Evolutionary conservation across 2,329 filamentous ascomycete species (phyloP).

Genomic region (Alternaria sp.): DNA sequence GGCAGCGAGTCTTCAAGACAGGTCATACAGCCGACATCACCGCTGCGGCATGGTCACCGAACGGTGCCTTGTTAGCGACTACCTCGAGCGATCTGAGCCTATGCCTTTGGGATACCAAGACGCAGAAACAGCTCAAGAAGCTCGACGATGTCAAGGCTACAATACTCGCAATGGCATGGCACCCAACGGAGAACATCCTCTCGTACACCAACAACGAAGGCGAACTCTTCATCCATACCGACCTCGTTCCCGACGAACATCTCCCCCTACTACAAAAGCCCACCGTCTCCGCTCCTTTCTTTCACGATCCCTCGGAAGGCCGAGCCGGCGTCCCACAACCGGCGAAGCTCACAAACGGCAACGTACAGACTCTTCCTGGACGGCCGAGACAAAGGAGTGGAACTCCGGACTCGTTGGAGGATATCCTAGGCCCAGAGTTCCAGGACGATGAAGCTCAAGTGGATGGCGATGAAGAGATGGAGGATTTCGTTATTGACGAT

Average conservation of each 20-base stretch:
- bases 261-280: constrained; percentile 57
- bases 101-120: constrained; percentile 86
- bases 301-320: constrained; percentile 78
- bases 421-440: constrained; percentile 70
- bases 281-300: constrained; percentile 81
- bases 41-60: constrained; percentile 89
- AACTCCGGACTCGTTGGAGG: constrained; percentile 80
- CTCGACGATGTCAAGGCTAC: constrained; percentile 75
- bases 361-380: constrained; percentile 59
- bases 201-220: constrained; percentile 94
- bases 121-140: constrained; percentile 78
- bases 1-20: constrained; percentile 77
- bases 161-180: constrained; percentile 87
- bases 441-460: constrained; percentile 56
- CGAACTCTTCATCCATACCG: constrained; percentile 87
- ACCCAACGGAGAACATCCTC: constrained; percentile 83
- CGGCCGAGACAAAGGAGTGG: constrained; percentile 60
- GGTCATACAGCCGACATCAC: constrained; percentile 87
- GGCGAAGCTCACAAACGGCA: constrained; percentile 60
- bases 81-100: constrained; percentile 67
- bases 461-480: constrained; percentile 56
- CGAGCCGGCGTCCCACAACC: constrained; percentile 67
- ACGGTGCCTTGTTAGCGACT: constrained; percentile 82
- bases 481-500: constrained; percentile 92
- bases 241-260: constrained; percentile 63